A percentile compares a stretch with the other conserved stretches of the same genome.
Conservation (phyloP, 768 basidiomycete species). For the Phylloporus sp. region DNA sequence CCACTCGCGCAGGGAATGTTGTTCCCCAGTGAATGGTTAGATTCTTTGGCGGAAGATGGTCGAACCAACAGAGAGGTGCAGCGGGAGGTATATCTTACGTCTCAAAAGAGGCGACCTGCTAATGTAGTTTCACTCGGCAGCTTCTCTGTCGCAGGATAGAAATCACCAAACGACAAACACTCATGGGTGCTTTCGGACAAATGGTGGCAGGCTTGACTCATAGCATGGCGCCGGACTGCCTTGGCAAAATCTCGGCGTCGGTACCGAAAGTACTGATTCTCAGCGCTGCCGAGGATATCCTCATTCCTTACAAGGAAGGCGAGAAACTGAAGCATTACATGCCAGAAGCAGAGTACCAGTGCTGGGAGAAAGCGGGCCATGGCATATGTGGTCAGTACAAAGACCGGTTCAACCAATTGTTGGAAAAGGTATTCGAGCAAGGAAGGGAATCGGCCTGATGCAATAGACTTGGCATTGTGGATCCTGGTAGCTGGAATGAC, state of each 20-base stretch:
- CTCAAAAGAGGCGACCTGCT: neutral
- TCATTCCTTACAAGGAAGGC: slow-evolving; percentile 54
- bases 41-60: slow-evolving; percentile 46
- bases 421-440: slow-evolving; percentile 56
- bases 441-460: slow-evolving; percentile 28
- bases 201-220: slow-evolving; percentile 68
- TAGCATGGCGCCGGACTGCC: slow-evolving; percentile 45
- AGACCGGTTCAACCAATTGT: slow-evolving; percentile 48
- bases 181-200: slow-evolving; percentile 66
- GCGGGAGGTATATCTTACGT: slow-evolving; percentile 39
- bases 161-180: slow-evolving; percentile 54
- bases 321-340: slow-evolving; percentile 50
- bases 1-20: slow-evolving; percentile 53
- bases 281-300: slow-evolving; percentile 64
- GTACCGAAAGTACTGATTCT: slow-evolving; percentile 66
- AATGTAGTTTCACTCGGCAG: slow-evolving; percentile 32
- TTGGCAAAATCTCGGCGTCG: slow-evolving; percentile 44
- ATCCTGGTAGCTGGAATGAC: too few relatives aligned
- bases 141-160: slow-evolving; percentile 41
- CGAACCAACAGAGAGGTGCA: slow-evolving; percentile 66
- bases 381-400: slow-evolving; percentile 49
- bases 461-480: neutral
- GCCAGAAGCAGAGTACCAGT: slow-evolving; percentile 52
- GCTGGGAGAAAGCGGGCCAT: slow-evolving; percentile 64
- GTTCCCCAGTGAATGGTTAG: slow-evolving; percentile 61